These are phyloP conservation scores for Rhodotorula diobovata DNA, from an alignment of 768 basidiomycete species.

Conservation along the genomic window DNA sequence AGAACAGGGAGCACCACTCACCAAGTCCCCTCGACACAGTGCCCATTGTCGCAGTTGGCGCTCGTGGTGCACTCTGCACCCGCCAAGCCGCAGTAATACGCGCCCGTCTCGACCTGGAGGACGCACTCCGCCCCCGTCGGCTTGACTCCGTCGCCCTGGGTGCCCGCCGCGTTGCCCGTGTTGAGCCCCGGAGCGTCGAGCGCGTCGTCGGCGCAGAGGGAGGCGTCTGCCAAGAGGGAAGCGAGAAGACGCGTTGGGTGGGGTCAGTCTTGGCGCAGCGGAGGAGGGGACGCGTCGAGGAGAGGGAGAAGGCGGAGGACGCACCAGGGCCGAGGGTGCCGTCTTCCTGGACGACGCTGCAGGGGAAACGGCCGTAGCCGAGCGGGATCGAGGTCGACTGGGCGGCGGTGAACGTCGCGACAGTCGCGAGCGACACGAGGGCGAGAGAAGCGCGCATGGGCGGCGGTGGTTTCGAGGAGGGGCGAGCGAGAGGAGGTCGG, in stretches of 20 bases:
- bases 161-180: not conserved
- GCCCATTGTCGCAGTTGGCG: constrained; percentile 30
- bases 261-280: not conserved
- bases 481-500: too few species aligned
- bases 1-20: not conserved
- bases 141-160: constrained; percentile 18
- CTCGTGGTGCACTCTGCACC: constrained; percentile 17
- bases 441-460: constrained; percentile 21
- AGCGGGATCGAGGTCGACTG: not conserved
- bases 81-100: constrained; percentile 33
- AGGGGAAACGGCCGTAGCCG: constrained; percentile 32
- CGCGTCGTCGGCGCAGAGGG: constrained; percentile 1
- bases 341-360: constrained; percentile 18
- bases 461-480: too few species aligned
- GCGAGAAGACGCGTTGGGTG: too few species aligned
- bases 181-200: constrained; percentile 12
- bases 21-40: constrained; percentile 8
- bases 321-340: constrained; percentile 10
- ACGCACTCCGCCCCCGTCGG: constrained; percentile 16
- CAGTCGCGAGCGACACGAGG: constrained; percentile 16
- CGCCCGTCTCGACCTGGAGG: constrained; percentile 13
- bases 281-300: not conserved
- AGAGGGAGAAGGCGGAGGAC: not conserved
- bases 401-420: constrained; percentile 18
- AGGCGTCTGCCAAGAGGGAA: constrained; percentile 1